phyloP scores from a whole-genome alignment of 768 basidiomycete species.

The Suillus sp. region DNA sequence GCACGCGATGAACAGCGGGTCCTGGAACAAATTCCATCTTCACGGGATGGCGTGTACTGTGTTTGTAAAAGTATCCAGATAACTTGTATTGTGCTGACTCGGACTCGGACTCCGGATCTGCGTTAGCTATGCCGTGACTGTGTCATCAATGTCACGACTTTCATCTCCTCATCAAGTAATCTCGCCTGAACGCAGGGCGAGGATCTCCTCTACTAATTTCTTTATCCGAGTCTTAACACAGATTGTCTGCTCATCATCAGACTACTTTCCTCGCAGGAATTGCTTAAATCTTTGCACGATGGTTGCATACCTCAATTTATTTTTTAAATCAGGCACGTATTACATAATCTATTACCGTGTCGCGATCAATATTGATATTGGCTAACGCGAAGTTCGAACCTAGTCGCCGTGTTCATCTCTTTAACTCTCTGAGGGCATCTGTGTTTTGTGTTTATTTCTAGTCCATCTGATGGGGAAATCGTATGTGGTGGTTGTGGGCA shows the following conservation, averaged over 20 bases:
- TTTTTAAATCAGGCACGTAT: neutral
- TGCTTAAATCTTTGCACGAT: neutral
- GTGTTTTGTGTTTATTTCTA: neutral
- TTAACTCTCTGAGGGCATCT: neutral
- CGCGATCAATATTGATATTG: constrained; percentile 10
- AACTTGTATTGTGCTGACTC: neutral
- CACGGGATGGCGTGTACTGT: neutral
- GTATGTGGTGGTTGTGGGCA: constrained; percentile 33
- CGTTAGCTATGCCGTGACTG: neutral
- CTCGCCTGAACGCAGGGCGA: neutral
- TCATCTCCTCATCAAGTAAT: neutral
- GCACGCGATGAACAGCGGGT: constrained; percentile 77
- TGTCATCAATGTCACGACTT: neutral
- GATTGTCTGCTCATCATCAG: neutral
- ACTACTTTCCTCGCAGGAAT: neutral
- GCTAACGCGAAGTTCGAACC: neutral
- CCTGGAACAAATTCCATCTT: constrained; percentile 79
- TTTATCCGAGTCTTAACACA: neutral
- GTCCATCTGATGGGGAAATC: constrained; percentile 24
- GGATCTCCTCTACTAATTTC: neutral
- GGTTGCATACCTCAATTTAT: neutral
- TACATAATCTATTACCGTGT: neutral
- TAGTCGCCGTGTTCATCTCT: neutral
- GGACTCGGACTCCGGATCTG: neutral
- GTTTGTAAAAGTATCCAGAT: neutral